phyloP scores from a whole-genome alignment of 257 asterid species.

The Primulina tabacum region DNA sequence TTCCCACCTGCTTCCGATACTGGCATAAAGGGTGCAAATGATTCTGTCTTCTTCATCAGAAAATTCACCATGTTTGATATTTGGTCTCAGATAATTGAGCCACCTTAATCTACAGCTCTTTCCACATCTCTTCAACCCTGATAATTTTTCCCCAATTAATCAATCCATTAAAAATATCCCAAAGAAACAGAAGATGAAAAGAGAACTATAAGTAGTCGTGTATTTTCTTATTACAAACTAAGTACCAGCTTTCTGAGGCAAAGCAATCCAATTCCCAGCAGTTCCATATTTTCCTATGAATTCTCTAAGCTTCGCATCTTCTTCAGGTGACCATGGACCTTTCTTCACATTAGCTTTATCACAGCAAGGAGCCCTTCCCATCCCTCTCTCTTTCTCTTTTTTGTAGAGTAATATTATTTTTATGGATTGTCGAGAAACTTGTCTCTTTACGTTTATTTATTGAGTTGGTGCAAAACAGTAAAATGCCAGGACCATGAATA shows the following conservation, averaged over 20 bases:
- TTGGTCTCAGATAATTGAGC: slow-evolving; percentile 86
- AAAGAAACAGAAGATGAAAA: background rate
- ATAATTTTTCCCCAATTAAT: background rate
- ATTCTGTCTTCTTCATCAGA: slow-evolving; percentile 80
- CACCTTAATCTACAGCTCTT: slow-evolving; percentile 91
- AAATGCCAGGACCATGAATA: too few species aligned
- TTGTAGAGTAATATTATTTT: too few species aligned
- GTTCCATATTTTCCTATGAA: slow-evolving; percentile 74
- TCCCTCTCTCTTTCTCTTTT: background rate
- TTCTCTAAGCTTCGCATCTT: slow-evolving; percentile 81
- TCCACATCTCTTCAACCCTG: slow-evolving; percentile 82
- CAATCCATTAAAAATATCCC: background rate
- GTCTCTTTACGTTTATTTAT: too few species aligned
- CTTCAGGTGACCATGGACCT: slow-evolving; percentile 98
- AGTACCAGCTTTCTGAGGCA: slow-evolving; percentile 83
- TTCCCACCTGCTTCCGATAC: slow-evolving; percentile 81
- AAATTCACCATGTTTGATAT: slow-evolving; percentile 80
- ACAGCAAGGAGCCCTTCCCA: slow-evolving; percentile 98
- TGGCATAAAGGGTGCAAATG: slow-evolving; percentile 68
- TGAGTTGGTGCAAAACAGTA: too few species aligned
- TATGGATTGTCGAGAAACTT: too few species aligned
- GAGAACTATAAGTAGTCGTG: too few species aligned
- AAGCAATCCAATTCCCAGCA: slow-evolving; percentile 85
- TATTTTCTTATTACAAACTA: too few species aligned
- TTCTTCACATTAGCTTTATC: slow-evolving; percentile 88